Evolutionary conservation across 2,329 filamentous ascomycete species (phyloP), one percentile per base, ranked within the genome.

Genomic region (Penicillium capsulatum): DNA sequence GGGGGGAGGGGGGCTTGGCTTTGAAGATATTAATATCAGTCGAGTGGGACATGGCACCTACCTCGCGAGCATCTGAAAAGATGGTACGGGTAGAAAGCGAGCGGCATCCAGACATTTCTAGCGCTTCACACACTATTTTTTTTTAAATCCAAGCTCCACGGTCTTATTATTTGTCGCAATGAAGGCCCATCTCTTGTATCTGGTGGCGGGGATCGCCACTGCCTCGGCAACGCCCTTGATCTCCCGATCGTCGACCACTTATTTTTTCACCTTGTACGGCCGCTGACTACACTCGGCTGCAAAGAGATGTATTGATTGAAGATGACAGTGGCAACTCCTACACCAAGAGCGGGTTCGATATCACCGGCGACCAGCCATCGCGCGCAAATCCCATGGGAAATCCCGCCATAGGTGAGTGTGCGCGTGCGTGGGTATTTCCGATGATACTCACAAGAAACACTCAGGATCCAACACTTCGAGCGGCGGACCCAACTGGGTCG

Each of bases 331-430:
- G 78, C 29, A 75, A 81, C 52, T 80, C 75, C 2, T 81, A 80
- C 61, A 76, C 76, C 1, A 71, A 74, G 45, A 80, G 76, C 2
- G 74, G 74, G 7, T 84, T 84, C 60, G 63, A 80, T 42, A 63
- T 73, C 29, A 70, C 63, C 8, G 66, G 69, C 15, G 60, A 68
- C 0, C 71, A 78, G 26, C 79, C 81, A 1, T 73, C 68, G 6
- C 47, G 66, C 3, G 59, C 62, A 4, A 78, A 80, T 51, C 77
- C 79, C 0, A 65, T 83, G 45, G 80, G 81, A 0, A 84, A 84
- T 51, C 80, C 80, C 0, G 33, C 65, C 7, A 35, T 64, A 10
- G 59, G 60, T 59, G 19, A 28, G 47, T 34, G 15, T 20, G 9
- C 19, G 9, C 19, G 9, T 22, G 5, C 19, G 9, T 22, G 9